A percentile compares a stretch with the other conserved stretches of the same genome.
Evolutionary conservation across 1,139 yeast species (phyloP).

Genomic region (Yamadazyma atlantica): DNA sequence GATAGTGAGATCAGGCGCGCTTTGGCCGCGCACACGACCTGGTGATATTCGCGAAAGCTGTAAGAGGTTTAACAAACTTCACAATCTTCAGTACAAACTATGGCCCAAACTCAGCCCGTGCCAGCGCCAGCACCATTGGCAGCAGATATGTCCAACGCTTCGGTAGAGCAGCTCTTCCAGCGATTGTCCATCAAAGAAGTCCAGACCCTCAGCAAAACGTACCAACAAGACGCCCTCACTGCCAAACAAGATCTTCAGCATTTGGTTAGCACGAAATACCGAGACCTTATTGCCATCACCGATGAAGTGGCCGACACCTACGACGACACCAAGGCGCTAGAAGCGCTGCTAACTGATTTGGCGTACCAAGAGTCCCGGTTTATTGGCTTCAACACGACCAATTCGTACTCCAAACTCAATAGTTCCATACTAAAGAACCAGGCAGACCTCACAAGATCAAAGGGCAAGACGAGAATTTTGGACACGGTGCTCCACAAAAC

Average conservation of each 20-base stretch:
- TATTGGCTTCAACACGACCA: slow-evolving; percentile 23
- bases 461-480: slow-evolving; percentile 5
- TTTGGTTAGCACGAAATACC: slow-evolving; percentile 64
- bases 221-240: slow-evolving; percentile 20
- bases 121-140: too few species aligned
- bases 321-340: slow-evolving; percentile 29
- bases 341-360: slow-evolving; percentile 29
- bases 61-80: too few species aligned
- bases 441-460: slow-evolving; percentile 9
- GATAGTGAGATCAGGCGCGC: too few species aligned
- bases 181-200: slow-evolving; percentile 34
- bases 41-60: too few species aligned
- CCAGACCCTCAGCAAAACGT: slow-evolving; percentile 31
- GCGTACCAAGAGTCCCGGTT: slow-evolving; percentile 34
- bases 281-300: slow-evolving; percentile 67
- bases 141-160: slow-evolving; percentile 1
- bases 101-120: too few species aligned
- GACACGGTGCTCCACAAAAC: slow-evolving; percentile 11
- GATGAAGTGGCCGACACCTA: slow-evolving; percentile 64
- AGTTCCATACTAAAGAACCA: slow-evolving; percentile 17
- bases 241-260: slow-evolving; percentile 47
- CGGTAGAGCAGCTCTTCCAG: slow-evolving; percentile 39
- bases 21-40: too few species aligned
- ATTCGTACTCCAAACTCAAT: slow-evolving; percentile 22
- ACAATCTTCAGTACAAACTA: too few species aligned